Evolutionary conservation across 306 rosid species (phyloP).

Genomic region (Crotalaria pallida): DNA sequence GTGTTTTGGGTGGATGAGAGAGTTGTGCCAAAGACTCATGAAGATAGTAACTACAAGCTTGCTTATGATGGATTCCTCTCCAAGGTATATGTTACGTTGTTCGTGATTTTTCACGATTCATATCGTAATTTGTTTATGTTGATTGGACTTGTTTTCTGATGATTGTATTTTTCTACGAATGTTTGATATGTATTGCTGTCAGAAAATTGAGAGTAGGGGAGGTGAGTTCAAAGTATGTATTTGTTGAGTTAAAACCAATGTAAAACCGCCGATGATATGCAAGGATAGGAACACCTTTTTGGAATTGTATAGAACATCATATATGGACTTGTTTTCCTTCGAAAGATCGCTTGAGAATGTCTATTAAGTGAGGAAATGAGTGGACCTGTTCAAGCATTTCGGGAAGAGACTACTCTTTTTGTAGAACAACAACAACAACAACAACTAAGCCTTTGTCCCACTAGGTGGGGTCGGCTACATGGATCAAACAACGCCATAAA

Average conservation of each 20-base stretch:
- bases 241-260: conserved; percentile 1
- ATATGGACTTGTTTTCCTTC: background rate
- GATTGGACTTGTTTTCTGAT: background rate
- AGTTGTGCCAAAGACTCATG: conserved; percentile 88
- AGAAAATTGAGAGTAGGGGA: background rate
- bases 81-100: conserved; percentile 49
- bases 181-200: background rate
- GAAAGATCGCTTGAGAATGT: background rate
- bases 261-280: background rate
- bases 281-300: conserved; percentile 10
- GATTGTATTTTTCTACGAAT: background rate
- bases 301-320: background rate
- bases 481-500: too few relatives aligned
- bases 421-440: too few relatives aligned
- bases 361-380: background rate
- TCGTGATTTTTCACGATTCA: background rate
- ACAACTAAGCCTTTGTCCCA: too few relatives aligned
- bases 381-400: background rate
- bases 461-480: too few relatives aligned
- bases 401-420: background rate
- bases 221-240: background rate
- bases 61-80: conserved; percentile 82
- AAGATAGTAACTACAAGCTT: conserved; percentile 90
- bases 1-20: conserved; percentile 94
- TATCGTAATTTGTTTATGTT: background rate